These are phyloP conservation scores for Phaeosphaeria sp. DNA, from an alignment of 2,329 filamentous ascomycete species.

Conservation along the genomic window DNA sequence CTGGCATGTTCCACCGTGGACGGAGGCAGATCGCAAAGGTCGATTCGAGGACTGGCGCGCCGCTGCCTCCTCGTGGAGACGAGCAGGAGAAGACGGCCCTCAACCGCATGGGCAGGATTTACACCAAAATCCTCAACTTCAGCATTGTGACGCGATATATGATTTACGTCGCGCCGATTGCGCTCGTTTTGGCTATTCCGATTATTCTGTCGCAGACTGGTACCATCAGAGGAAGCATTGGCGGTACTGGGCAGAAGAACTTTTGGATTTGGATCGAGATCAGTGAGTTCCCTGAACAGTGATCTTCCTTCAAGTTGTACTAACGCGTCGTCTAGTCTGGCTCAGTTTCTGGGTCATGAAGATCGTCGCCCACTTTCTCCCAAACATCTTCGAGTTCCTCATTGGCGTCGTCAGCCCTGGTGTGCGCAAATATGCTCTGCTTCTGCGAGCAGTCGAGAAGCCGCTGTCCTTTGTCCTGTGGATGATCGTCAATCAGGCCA, in stretches of 20 bases:
- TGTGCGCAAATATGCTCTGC: conserved; percentile 67
- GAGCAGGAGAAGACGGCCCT: conserved; percentile 61
- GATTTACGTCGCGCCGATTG: conserved; percentile 66
- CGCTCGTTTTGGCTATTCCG: conserved; percentile 64
- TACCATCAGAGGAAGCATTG: conserved; percentile 52
- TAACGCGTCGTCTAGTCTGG: conserved; percentile 55
- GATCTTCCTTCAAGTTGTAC: background rate
- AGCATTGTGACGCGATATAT: conserved; percentile 69
- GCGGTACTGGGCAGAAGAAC: conserved; percentile 63
- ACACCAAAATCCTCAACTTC: conserved; percentile 66
- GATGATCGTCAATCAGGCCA: conserved; percentile 65
- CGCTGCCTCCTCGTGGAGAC: conserved; percentile 39
- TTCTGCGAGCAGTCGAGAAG: conserved; percentile 65
- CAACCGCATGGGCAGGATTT: conserved; percentile 65
- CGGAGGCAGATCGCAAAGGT: conserved; percentile 34
- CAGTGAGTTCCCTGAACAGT: conserved; percentile 35
- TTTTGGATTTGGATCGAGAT: conserved; percentile 72
- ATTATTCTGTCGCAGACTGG: conserved; percentile 66
- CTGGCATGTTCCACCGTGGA: conserved; percentile 47
- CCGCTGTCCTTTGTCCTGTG: conserved; percentile 67
- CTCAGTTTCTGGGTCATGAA: conserved; percentile 68
- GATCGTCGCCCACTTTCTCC: conserved; percentile 64
- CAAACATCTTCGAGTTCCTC: conserved; percentile 65
- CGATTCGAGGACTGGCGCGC: conserved; percentile 40
- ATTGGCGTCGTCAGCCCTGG: conserved; percentile 69